Evolutionary conservation across 2,329 filamentous ascomycete species (phyloP), one percentile per base, ranked within the genome.

Genomic region (Sporothrix mexicana): DNA sequence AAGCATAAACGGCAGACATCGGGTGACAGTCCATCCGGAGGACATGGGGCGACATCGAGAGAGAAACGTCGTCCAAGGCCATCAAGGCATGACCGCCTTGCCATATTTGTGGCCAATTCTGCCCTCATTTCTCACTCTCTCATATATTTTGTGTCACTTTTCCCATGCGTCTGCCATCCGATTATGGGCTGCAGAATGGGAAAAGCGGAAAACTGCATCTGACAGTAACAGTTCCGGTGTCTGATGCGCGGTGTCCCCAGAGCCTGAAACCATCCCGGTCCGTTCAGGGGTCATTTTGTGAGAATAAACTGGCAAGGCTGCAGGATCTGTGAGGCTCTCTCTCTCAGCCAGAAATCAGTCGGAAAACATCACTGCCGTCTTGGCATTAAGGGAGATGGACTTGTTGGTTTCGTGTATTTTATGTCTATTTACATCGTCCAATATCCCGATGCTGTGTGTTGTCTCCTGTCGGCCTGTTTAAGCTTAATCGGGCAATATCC

Each of bases 171-270:
- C 61, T 66, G 61, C 20, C 61, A 47, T 66, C 61, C 23, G 61
- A 47, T 66, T 43, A 12, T 12, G 47, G 3, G 13, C 36, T 1
- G 25, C 10, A 15, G 41, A 5, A 64, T 23, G 59, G n/a, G 20
- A 6, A 45, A 47, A 66, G 23, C 25, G 43, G n/a, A 45, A 68
- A 67, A 51, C 10, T 12, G 25, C 23, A 47, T 70, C 53, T 61
- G 41, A 61, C 69, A 70, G 55, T 61, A 20, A 61, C 69, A 70
- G 55, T 47, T 70, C 55, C 41, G n/a, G 41, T 62, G 69, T 70
- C 69, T 70, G 69, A 70, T 70, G 36, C 45, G 49, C 67, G 69
- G 51, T 8, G 61, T 2, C n/a, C 13, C 41, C n/a, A 20, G 8
- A 25, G 41, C 20, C 64, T 70, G 69, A 70, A 70, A 70, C 69